Evolutionary conservation across 768 basidiomycete species (phyloP), one percentile per base, ranked within the genome.

Genomic region (Amylocystis lapponica): DNA sequence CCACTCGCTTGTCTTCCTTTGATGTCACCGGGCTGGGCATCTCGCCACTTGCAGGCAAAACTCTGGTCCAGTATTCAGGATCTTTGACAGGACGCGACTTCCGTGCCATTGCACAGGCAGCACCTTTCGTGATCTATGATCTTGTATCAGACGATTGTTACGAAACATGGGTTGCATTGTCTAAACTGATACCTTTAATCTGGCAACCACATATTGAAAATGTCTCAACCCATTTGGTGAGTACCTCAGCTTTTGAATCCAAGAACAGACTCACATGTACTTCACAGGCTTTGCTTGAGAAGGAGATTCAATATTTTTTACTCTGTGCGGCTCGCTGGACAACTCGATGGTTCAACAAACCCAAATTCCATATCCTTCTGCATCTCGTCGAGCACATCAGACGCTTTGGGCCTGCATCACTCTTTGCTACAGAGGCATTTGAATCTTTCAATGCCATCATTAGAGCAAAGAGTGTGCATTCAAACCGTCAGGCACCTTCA

Each of bases 21-120:
- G 57, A 71, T 50, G 53, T 59, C 3, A 44, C 43, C 1, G 68
- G 66, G 0, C 58, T 73, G 5, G 63, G 60, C 0, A 43, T 72
- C 0, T 46, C 65, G 0, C 46, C 51, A 0, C 45, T 69, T 0
- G 22, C 41, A 3, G 70, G 65, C 0, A 13, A 45, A 0, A 68
- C 65, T 0, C 52, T 72, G 0, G 68, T 72, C 0, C 41, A 59
- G 3, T 72, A 69, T 50, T 55, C 65, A 68, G n/a, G n/a, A n/a
- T n/a, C n/a, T n/a, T n/a, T n/a, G n/a, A n/a, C n/a, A n/a, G n/a
- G n/a, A n/a, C n/a, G n/a, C n/a, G n/a, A n/a, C n/a, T n/a, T n/a
- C n/a, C n/a, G n/a, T n/a, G n/a, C n/a, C n/a, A n/a, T n/a, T 1
- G 41, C 43, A 0, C 70, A 71, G 42, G 59, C 61, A 3, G 66